These are phyloP conservation scores for Draba incana DNA, from an alignment of 345 rosid genomes.

Conservation along the genomic window DNA sequence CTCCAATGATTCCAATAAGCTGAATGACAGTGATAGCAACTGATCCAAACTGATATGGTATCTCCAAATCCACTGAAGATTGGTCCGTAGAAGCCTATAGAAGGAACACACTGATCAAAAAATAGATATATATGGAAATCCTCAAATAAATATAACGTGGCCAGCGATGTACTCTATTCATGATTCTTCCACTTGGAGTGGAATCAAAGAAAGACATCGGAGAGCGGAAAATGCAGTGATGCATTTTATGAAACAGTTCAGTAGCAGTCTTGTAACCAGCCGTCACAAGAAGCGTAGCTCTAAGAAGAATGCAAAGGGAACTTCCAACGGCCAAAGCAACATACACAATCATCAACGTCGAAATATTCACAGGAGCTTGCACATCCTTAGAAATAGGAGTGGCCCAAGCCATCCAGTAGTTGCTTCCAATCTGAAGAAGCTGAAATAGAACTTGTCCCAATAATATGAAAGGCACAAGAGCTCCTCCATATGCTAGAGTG, in stretches of 20 bases:
- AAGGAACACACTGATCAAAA: slow-evolving; percentile 1
- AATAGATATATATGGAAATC: background rate
- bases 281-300: slow-evolving; percentile 57
- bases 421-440: slow-evolving; percentile 76
- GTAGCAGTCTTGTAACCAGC: slow-evolving; percentile 75
- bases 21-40: slow-evolving; percentile 58
- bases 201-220: slow-evolving; percentile 87
- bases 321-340: slow-evolving; percentile 62
- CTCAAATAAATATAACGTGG: background rate
- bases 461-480: slow-evolving; percentile 69
- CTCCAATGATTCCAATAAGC: slow-evolving; percentile 66
- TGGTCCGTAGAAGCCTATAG: slow-evolving; percentile 86
- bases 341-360: slow-evolving; percentile 58
- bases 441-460: slow-evolving; percentile 66
- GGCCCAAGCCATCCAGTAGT: slow-evolving; percentile 92
- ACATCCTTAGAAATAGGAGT: slow-evolving; percentile 61
- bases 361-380: slow-evolving; percentile 55
- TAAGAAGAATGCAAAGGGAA: slow-evolving; percentile 56
- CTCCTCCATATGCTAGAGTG: slow-evolving; percentile 73
- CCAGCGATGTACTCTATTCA: slow-evolving; percentile 58
- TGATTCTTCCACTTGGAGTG: slow-evolving; percentile 78
- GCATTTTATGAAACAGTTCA: slow-evolving; percentile 70
- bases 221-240: slow-evolving; percentile 64
- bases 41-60: slow-evolving; percentile 52
- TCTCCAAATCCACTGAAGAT: slow-evolving; percentile 57